A percentile compares a stretch with the other conserved stretches of the same genome.
These are phyloP conservation scores for Nothomitra cinnamomea DNA, from an alignment of 2,329 filamentous ascomycete species.

Conservation along the genomic window DNA sequence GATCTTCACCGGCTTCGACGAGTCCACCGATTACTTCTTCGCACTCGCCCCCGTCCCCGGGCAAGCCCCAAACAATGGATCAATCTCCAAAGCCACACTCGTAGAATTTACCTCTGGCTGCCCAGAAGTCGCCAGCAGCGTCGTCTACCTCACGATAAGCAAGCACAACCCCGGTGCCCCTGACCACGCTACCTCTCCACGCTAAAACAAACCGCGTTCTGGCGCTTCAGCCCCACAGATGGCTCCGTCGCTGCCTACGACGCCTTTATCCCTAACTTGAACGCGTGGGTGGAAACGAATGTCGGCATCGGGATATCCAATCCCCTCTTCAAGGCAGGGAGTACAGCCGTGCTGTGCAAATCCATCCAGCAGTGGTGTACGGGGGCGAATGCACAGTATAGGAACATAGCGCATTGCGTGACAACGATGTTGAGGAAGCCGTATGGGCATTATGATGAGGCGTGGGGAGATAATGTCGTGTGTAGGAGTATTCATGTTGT, in stretches of 20 bases:
- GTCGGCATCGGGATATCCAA: constrained; percentile 16
- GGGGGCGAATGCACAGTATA: constrained; percentile 23
- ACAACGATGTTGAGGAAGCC: constrained; percentile 17
- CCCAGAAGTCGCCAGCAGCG: constrained; percentile 20
- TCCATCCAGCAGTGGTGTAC: constrained; percentile 21
- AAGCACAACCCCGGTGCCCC: constrained; percentile 18
- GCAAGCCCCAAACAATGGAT: constrained; percentile 6
- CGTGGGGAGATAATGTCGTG: constrained; percentile 28
- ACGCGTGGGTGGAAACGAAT: constrained; percentile 20
- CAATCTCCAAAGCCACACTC: constrained; percentile 17
- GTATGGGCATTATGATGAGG: constrained; percentile 26
- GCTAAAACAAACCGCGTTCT: constrained; percentile 28
- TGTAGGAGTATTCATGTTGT: constrained; percentile 26
- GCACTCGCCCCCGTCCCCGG: constrained; percentile 13
- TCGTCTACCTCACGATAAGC: constrained; percentile 22
- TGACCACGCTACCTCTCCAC: constrained; percentile 18
- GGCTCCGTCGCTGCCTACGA: constrained; percentile 28
- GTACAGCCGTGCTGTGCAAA: constrained; percentile 20
- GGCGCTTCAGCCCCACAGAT: constrained; percentile 25
- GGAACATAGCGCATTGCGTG: constrained; percentile 20
- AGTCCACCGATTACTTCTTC: constrained; percentile 20
- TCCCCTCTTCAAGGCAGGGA: constrained; percentile 14
- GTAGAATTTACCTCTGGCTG: constrained; percentile 21
- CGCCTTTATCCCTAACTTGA: constrained; percentile 27
- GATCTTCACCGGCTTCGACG: constrained; percentile 30